Evolutionary conservation across 1,284 basidiomycete genomes (phyloP), one percentile per base, ranked within the genome.

Genomic region (Puccinia polysora): DNA sequence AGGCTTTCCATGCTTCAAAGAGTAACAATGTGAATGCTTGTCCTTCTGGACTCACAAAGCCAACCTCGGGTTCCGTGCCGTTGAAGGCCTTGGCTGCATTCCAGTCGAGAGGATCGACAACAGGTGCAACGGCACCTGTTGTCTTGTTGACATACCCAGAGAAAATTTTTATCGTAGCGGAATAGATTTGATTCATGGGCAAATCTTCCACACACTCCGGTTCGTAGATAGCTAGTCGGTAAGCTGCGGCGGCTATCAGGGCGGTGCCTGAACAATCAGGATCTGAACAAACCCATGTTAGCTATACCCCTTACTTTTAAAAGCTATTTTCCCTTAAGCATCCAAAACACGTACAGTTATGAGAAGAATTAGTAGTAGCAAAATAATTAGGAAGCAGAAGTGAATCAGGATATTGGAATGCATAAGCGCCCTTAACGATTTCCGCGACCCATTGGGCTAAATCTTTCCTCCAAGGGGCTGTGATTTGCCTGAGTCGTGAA

Each of bases 1-100:
- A 71, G 7, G 38, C 49, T 50, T 71, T 71, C 68, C 59, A 71
- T 8, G 68, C 58, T 62, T 52, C 36, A 53, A 52, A 52, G 77
- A 90, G 83, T 75, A 86, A 81, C 1, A 91, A 77, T 0, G 88
- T 82, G 76, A 91, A 91, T n/a, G 86, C 87, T 79, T 90, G 84
- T 0, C 81, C 83, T 78, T 87, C 85, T 43, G 85, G 84, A 68
- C 85, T 71, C 5, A 60, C 55, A 30, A 49, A 60, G 6, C 86
- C 87, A 30, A 25, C 32, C 5, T 25, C 14, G 4, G 64, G 64
- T 18, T 53, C 28, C 23, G 58, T 25, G 28, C 68, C 68, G 34
- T 71, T 59, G 49, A 71, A 71, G 14, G 68, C n/a, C 8, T 23
- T 53, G 75, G 84, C 76, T 1, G 78, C 43, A 0, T 81, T 78